A percentile compares a stretch with the other conserved stretches of the same genome.
Conservation (phyloP, 176 grass and related monocot genomes). For the Luzula sylvatica region DNA sequence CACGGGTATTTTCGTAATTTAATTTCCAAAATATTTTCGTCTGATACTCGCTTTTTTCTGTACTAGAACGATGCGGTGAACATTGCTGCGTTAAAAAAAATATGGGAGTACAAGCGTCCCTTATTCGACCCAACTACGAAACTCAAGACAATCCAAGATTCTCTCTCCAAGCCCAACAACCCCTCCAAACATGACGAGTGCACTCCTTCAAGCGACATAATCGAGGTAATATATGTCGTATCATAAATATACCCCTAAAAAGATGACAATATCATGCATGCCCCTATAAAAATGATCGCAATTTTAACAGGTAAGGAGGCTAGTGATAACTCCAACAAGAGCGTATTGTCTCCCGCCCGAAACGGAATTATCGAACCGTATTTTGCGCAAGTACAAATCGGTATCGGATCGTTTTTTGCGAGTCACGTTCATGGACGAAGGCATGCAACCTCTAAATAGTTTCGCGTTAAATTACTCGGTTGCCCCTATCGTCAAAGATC, state of each 20-base stretch:
- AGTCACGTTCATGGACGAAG: slow-evolving; percentile 88
- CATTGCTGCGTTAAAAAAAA: slow-evolving; percentile 18
- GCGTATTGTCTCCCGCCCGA: slow-evolving; percentile 69
- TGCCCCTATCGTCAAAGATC: slow-evolving; percentile 47
- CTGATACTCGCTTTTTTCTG: slow-evolving; percentile 11
- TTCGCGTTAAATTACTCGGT: slow-evolving; percentile 51
- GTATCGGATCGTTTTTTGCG: slow-evolving; percentile 71
- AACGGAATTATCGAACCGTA: slow-evolving; percentile 66
- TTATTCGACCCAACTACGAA: slow-evolving; percentile 20
- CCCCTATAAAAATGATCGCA: no score
- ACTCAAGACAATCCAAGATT: slow-evolving; percentile 30
- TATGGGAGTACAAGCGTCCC: slow-evolving; percentile 37
- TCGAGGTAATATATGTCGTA: background rate
- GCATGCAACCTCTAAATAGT: slow-evolving; percentile 51
- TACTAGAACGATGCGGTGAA: slow-evolving; percentile 12
- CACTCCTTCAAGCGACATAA: slow-evolving; percentile 2
- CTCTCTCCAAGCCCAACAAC: slow-evolving; percentile 15
- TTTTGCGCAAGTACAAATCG: slow-evolving; percentile 48
- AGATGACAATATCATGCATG: no score
- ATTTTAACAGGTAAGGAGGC: slow-evolving; percentile 37
- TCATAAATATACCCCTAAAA: no score
- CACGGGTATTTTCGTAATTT: slow-evolving; percentile 35
- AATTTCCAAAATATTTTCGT: slow-evolving; percentile 30
- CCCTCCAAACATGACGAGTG: background rate
- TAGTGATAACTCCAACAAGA: slow-evolving; percentile 67